phyloP scores from a whole-genome alignment of 768 basidiomycete species.

The Gyrodon lividus region DNA sequence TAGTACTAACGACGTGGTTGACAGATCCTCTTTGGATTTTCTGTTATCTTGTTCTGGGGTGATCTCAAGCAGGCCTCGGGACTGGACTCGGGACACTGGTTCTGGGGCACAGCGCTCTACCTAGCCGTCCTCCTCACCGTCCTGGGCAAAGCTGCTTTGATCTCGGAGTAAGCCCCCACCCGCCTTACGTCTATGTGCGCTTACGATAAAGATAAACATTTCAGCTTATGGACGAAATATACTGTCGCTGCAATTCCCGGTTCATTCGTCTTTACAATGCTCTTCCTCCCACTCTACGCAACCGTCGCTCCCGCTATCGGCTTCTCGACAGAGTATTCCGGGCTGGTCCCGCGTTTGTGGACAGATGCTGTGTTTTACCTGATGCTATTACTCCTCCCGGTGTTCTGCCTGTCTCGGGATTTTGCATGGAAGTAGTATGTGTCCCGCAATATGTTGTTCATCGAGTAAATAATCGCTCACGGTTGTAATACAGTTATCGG shows the following conservation, averaged over 20 bases:
- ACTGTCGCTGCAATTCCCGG: constrained; percentile 98
- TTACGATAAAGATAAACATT: background rate
- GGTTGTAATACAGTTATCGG: constrained; percentile 63
- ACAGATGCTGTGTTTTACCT: constrained; percentile 88
- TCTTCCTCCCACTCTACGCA: constrained; percentile 89
- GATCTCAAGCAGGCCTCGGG: constrained; percentile 82
- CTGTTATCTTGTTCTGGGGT: constrained; percentile 89
- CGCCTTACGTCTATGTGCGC: background rate
- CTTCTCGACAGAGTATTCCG: constrained; percentile 88
- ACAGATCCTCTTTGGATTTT: constrained; percentile 85
- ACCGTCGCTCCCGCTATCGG: constrained; percentile 80
- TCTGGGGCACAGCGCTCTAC: constrained; percentile 98
- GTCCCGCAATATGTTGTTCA: background rate
- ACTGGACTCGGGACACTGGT: constrained; percentile 91
- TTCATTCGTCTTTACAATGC: constrained; percentile 96
- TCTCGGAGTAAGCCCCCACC: constrained; percentile 82
- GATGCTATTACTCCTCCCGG: constrained; percentile 77
- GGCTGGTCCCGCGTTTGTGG: constrained; percentile 90
- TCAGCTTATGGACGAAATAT: constrained; percentile 98
- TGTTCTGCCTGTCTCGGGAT: constrained; percentile 83
- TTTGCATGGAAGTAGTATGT: constrained; percentile 97
- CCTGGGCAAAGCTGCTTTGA: constrained; percentile 93
- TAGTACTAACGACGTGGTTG: background rate
- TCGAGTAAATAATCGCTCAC: constrained; percentile 2
- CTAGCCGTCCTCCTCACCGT: constrained; percentile 91